A percentile compares a stretch with the other conserved stretches of the same genome.
Evolutionary conservation across 1,284 basidiomycete genomes (phyloP).

Genomic region (Naganishia sp.): DNA sequence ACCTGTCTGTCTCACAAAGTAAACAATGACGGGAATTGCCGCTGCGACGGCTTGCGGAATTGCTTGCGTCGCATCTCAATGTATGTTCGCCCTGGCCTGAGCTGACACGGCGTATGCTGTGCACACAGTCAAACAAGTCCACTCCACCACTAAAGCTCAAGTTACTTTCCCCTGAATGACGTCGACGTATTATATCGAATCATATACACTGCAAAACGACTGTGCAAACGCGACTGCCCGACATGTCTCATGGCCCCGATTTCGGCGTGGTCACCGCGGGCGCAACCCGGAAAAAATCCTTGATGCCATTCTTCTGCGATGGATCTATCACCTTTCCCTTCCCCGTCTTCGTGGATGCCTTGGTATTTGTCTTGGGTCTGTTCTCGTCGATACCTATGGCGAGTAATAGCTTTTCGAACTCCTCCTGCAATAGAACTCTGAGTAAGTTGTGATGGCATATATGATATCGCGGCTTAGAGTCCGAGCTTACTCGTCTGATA

Average conservation of each 20-base stretch:
- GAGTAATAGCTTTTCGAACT: constrained; percentile 37
- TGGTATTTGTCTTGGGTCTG: constrained; percentile 19
- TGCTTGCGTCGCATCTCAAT: no score
- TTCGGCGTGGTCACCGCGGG: background rate
- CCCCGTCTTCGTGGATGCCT: constrained; percentile 27
- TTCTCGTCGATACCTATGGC: constrained; percentile 39
- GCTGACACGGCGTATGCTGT: no score
- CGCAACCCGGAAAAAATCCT: constrained; percentile 37
- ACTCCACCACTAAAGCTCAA: no score
- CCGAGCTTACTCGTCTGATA: constrained; percentile 40
- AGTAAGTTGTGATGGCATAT: no score
- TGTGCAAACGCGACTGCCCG: background rate
- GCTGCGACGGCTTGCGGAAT: no score
- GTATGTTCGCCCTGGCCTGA: no score
- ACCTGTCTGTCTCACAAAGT: constrained; percentile 7
- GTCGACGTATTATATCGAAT: no score
- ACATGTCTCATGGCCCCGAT: background rate
- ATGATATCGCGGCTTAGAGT: no score
- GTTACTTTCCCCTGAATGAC: no score
- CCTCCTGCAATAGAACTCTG: constrained; percentile 28
- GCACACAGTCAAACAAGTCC: no score
- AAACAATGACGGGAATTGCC: constrained; percentile 1
- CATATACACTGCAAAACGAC: background rate
- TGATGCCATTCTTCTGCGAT: constrained; percentile 34
- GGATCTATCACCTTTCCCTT: constrained; percentile 33